Conservation (phyloP, 306 rosid species). For the Trifolium subterraneum region DNA sequence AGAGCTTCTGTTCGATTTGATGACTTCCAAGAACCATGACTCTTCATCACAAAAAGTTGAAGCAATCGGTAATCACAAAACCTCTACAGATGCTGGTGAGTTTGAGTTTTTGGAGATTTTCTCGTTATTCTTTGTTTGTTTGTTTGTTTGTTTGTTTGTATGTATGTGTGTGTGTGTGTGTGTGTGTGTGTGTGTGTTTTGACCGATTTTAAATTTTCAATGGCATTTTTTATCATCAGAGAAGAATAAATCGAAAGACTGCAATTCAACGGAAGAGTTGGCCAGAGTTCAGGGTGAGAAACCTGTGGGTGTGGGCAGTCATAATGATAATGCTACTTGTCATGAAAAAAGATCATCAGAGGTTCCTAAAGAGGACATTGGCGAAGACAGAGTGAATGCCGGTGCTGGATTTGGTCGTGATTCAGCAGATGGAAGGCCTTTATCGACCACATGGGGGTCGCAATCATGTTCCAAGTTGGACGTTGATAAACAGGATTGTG, state of each 20-base stretch:
- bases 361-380: constrained; percentile 23
- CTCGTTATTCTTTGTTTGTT: neutral
- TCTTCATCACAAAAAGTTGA: constrained; percentile 43
- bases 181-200: neutral
- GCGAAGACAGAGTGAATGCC: constrained; percentile 38
- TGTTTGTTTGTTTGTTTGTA: too few relatives aligned
- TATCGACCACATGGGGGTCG: constrained; percentile 5
- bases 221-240: constrained; percentile 42
- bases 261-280: constrained; percentile 39
- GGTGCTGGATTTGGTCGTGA: constrained; percentile 26
- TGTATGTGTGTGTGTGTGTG: neutral
- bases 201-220: neutral
- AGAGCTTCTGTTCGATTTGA: constrained; percentile 70
- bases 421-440: constrained; percentile 19
- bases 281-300: constrained; percentile 41
- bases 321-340: constrained; percentile 20
- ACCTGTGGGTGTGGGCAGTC: constrained; percentile 38
- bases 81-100: constrained; percentile 42
- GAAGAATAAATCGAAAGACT: constrained; percentile 45
- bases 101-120: constrained; percentile 33
- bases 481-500: constrained; percentile 42
- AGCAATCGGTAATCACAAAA: constrained; percentile 21
- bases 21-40: constrained; percentile 49
- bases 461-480: constrained; percentile 37
- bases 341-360: constrained; percentile 39